Conservation (phyloP, 2,329 filamentous ascomycete genomes). For the Nigrospora oryzae region DNA sequence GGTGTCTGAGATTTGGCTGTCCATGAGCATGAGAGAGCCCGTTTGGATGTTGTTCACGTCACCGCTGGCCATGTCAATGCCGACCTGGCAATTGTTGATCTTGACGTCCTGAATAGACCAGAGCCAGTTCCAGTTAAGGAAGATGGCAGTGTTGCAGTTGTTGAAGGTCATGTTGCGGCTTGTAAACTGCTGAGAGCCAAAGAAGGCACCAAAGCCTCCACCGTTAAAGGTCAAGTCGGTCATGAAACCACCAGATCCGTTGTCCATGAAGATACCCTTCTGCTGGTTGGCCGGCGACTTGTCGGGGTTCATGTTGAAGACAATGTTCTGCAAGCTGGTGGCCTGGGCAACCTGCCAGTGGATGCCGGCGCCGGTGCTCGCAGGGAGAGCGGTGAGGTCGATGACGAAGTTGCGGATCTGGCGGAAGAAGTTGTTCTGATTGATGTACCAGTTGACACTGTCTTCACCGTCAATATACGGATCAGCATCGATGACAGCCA, state of each 20-base stretch:
- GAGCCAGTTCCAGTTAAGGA: slow-evolving; percentile 88
- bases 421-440: slow-evolving; percentile 80
- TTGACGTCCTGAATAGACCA: slow-evolving; percentile 72
- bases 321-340: slow-evolving; percentile 71
- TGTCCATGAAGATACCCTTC: slow-evolving; percentile 77
- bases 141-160: slow-evolving; percentile 72
- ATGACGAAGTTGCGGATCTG: slow-evolving; percentile 77
- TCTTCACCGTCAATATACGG: slow-evolving; percentile 62
- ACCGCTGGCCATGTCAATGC: slow-evolving; percentile 68
- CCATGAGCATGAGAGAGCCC: slow-evolving; percentile 75
- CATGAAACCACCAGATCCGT: slow-evolving; percentile 79
- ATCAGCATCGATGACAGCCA: slow-evolving; percentile 83
- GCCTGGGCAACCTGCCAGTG: slow-evolving; percentile 85
- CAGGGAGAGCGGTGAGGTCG: slow-evolving; percentile 60
- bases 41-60: slow-evolving; percentile 60
- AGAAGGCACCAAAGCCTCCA: slow-evolving; percentile 67
- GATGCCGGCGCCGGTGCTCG: slow-evolving; percentile 57
- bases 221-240: slow-evolving; percentile 77
- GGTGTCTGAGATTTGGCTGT: slow-evolving; percentile 72
- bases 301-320: slow-evolving; percentile 69
- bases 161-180: slow-evolving; percentile 77
- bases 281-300: slow-evolving; percentile 57
- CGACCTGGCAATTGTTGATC: slow-evolving; percentile 68
- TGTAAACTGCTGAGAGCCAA: slow-evolving; percentile 84
- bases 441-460: slow-evolving; percentile 62